A percentile compares a stretch with the other conserved stretches of the same genome.
These are phyloP conservation scores for Verticillium nubilum DNA, from an alignment of 2,329 filamentous ascomycete genomes.

Conservation along the genomic window DNA sequence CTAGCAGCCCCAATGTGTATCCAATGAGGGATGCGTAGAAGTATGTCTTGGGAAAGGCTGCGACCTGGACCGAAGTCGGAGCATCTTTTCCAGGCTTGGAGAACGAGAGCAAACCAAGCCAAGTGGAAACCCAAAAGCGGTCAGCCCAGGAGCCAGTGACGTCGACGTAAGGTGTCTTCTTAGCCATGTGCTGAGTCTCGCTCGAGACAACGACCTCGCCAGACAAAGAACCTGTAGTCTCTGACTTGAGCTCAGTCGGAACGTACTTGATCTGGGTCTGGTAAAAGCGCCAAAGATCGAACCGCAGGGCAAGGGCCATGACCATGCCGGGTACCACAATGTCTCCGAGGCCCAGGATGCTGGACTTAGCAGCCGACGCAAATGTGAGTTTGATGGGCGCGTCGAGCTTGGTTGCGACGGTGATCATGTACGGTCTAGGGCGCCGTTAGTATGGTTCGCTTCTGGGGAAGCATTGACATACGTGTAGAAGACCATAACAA, in stretches of 20 bases:
- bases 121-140: conserved; percentile 63
- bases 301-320: conserved; percentile 81
- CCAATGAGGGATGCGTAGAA: conserved; percentile 73
- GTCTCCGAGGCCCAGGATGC: conserved; percentile 92
- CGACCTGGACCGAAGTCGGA: conserved; percentile 28
- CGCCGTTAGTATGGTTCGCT: conserved; percentile 12
- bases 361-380: conserved; percentile 54
- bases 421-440: conserved; percentile 72
- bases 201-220: conserved; percentile 27
- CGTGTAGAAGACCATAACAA: conserved; percentile 87
- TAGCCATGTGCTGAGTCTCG: conserved; percentile 32
- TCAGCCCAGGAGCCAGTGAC: conserved; percentile 77
- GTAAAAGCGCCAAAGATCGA: conserved; percentile 84
- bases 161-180: conserved; percentile 43
- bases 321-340: conserved; percentile 90
- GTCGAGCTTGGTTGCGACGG: conserved; percentile 82
- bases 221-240: conserved; percentile 22
- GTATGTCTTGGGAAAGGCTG: conserved; percentile 74
- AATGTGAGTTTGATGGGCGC: conserved; percentile 92
- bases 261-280: conserved; percentile 55
- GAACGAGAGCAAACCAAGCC: conserved; percentile 9
- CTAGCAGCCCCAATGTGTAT: conserved; percentile 72
- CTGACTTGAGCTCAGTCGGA: conserved; percentile 26
- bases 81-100: conserved; percentile 14
- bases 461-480: conserved; percentile 28